Evolutionary conservation across 768 basidiomycete species (phyloP).

Genomic region (Lentinula boryana): DNA sequence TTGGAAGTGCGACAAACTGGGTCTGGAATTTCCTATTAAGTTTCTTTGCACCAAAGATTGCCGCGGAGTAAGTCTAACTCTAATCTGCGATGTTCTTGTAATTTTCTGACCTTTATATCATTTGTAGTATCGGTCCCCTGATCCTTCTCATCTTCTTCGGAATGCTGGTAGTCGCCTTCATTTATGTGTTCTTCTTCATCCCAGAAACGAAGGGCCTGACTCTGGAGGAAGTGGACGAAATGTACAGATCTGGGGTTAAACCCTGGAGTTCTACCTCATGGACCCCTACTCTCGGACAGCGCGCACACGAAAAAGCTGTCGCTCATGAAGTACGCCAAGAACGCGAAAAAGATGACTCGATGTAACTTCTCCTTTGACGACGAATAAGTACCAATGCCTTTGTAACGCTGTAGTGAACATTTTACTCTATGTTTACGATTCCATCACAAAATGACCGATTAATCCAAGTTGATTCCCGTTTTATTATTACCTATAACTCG

Average conservation of each 20-base stretch:
- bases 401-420: not conserved
- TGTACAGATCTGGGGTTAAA: slow-evolving; percentile 61
- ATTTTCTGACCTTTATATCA: not conserved
- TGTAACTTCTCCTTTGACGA: not conserved
- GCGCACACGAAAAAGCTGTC: slow-evolving; percentile 25
- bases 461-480: no score
- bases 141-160: slow-evolving; percentile 76
- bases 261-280: slow-evolving; percentile 63
- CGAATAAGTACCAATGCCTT: not conserved
- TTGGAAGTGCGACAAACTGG: slow-evolving; percentile 65
- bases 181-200: slow-evolving; percentile 71
- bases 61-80: slow-evolving; percentile 34
- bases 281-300: slow-evolving; percentile 45
- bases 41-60: slow-evolving; percentile 69
- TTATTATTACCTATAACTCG: no score
- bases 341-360: not conserved
- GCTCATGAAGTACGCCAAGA: slow-evolving; percentile 2
- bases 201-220: slow-evolving; percentile 80
- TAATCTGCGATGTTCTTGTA: not conserved
- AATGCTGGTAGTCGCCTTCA: slow-evolving; percentile 60
- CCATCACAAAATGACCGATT: no score
- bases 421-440: no score
- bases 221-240: slow-evolving; percentile 73
- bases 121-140: slow-evolving; percentile 57
- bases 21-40: slow-evolving; percentile 73